Base-by-base conservation (phyloP, 345 rosid species). In the Brassica juncea region DNA sequence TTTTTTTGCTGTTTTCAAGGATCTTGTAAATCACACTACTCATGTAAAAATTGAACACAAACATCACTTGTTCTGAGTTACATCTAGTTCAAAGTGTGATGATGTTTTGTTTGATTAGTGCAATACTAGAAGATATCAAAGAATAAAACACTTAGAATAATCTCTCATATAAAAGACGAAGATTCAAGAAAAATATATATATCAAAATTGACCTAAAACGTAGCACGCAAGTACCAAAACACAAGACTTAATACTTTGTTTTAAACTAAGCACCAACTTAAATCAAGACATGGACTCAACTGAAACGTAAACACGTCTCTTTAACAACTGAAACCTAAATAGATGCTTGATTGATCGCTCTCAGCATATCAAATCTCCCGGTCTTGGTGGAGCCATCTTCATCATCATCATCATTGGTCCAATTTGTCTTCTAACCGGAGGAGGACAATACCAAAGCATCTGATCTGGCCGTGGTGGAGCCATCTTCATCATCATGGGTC, bases 361-460 rank as follows among this genome's bases (percentile, higher is more conserved):
- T 44, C 71, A 68, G 37, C 39, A 68, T 14, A 68, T 68, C 72
- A 68, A 47, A 68, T 68, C 72, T 68, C 16, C 25, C 14, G 6
- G 31, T 66, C 70, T 66, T 19, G 31, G 54, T 49, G 57, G 57
- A 37, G 25, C 3, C 70, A 66, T 66, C 70, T 39, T 71, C 21
- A 71, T 71, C 63, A 2, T 42, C 57, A n/a, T 71, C 65, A 49
- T 49, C 57, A n/a, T 15, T n/a, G 25, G 66, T 19, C 23, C 12
- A 25, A 5, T 21, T 47, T 32, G 63, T 64, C 42, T 19, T 31
- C 57, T 49, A 49, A 1, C 27, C 10, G 23, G 14, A 44, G 69
- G 71, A 31, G 31, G 63, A 59, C 63, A 12, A n/a, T 3, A 39
- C 16, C 5, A 25, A 60, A 5, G 16, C 68, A 62, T 61, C 44